These are phyloP conservation scores for Rheum nobile DNA, from an alignment of 148 eudicot genomes.

Conservation along the genomic window DNA sequence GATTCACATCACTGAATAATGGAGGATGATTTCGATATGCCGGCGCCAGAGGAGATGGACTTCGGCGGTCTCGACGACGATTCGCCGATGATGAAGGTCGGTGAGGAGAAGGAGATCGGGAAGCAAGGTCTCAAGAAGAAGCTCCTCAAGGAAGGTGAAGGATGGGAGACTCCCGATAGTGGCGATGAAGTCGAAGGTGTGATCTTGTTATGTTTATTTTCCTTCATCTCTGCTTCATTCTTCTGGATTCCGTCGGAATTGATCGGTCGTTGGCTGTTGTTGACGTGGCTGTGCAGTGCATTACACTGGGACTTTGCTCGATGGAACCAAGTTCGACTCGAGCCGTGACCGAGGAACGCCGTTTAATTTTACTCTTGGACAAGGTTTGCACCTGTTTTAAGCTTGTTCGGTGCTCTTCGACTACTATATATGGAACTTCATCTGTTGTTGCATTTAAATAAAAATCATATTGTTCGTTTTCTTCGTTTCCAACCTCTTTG, in stretches of 20 bases:
- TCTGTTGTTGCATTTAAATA: not conserved
- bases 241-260: not conserved
- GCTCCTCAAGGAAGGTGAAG: conserved; percentile 76
- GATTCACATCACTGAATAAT: conserved; percentile 14
- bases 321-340: conserved; percentile 85
- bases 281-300: conserved; percentile 43
- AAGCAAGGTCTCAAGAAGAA: conserved; percentile 73
- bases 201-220: not conserved
- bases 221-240: not conserved
- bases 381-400: conserved; percentile 32
- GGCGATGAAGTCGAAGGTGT: conserved; percentile 94
- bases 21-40: conserved; percentile 73
- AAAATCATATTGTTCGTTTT: not conserved
- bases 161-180: conserved; percentile 77
- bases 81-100: conserved; percentile 44
- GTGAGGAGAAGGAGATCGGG: conserved; percentile 86
- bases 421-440: not conserved
- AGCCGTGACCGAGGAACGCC: conserved; percentile 78
- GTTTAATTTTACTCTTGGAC: conserved; percentile 84
- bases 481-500: not conserved
- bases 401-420: not conserved
- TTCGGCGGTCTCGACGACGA: conserved; percentile 24
- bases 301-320: conserved; percentile 87
- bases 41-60: conserved; percentile 55
- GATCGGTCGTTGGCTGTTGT: not conserved